Percentiles rank a stretch among this genome's conserved stretches.
Evolutionary conservation across 345 rosid species (phyloP).

Genomic region (Aethionema arabicum): DNA sequence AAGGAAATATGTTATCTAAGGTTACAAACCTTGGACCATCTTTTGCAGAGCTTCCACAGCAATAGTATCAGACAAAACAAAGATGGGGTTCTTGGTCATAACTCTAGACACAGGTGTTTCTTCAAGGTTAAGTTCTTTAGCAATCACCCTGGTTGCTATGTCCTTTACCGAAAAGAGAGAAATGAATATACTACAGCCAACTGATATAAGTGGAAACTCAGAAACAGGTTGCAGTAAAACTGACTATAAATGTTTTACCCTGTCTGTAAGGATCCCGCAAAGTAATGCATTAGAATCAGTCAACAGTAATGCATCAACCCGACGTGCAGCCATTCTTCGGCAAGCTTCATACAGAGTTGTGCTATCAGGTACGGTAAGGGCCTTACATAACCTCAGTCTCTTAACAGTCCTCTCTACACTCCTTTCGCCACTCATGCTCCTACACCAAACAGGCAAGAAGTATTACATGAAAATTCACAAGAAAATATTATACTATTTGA

Average conservation of each 20-base stretch:
- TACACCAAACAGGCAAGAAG: slow-evolving; percentile 27
- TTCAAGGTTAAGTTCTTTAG: slow-evolving; percentile 65
- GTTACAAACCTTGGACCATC: slow-evolving; percentile 91
- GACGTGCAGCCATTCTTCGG: slow-evolving; percentile 89
- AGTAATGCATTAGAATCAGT: slow-evolving; percentile 92
- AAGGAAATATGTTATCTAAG: slow-evolving; percentile 17
- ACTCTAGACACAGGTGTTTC: slow-evolving; percentile 89
- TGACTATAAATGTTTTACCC: slow-evolving; percentile 41
- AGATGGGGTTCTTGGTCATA: slow-evolving; percentile 91
- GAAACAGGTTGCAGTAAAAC: background rate
- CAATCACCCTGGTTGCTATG: slow-evolving; percentile 82
- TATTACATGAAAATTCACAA: slow-evolving; percentile 8
- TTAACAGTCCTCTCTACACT: slow-evolving; percentile 87
- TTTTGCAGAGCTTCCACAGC: slow-evolving; percentile 98
- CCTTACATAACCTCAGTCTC: slow-evolving; percentile 71
- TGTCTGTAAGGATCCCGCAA: slow-evolving; percentile 97
- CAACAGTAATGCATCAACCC: slow-evolving; percentile 86
- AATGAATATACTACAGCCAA: background rate
- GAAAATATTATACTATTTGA: background rate
- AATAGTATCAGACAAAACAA: slow-evolving; percentile 91
- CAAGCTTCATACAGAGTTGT: slow-evolving; percentile 83
- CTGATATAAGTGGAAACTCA: background rate
- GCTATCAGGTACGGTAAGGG: slow-evolving; percentile 83
- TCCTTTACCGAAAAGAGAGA: slow-evolving; percentile 46
- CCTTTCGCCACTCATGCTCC: slow-evolving; percentile 56